These are phyloP conservation scores for Oidium heveae DNA, from an alignment of 2,329 filamentous ascomycete genomes.

Conservation along the genomic window DNA sequence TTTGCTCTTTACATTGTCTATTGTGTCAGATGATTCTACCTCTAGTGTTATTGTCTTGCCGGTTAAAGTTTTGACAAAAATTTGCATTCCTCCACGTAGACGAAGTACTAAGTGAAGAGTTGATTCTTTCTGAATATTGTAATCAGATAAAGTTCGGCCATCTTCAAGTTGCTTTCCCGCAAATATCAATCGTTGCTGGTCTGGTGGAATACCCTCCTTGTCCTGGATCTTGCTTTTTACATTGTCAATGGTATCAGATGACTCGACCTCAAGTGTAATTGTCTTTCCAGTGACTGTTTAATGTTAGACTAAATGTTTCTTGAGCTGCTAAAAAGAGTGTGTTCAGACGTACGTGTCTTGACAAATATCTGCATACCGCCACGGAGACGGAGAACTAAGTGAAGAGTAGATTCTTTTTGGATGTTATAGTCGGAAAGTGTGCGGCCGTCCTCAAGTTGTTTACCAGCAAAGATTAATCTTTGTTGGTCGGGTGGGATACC, in stretches of 20 bases:
- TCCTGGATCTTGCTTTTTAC: constrained; percentile 48
- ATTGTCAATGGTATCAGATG: constrained; percentile 44
- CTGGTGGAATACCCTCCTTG: constrained; percentile 46
- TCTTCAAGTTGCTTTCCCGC: constrained; percentile 50
- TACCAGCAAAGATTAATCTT: constrained; percentile 44
- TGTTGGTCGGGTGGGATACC: constrained; percentile 46
- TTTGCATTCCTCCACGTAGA: constrained; percentile 50
- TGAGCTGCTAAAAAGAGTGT: no score
- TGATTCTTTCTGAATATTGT: constrained; percentile 67
- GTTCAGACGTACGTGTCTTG: constrained; percentile 81
- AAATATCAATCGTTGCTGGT: constrained; percentile 46
- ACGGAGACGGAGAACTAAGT: constrained; percentile 44
- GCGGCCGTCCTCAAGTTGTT: constrained; percentile 50
- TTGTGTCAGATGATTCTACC: constrained; percentile 43
- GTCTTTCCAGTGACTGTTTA: constrained; percentile 80
- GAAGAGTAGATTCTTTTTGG: constrained; percentile 50
- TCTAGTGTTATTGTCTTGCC: constrained; percentile 46
- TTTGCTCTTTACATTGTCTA: constrained; percentile 47
- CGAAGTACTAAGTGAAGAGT: constrained; percentile 47
- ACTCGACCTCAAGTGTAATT: constrained; percentile 46
- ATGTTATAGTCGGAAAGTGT: constrained; percentile 69
- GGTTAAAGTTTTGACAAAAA: constrained; percentile 46
- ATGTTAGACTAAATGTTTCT: no score
- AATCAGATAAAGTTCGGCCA: constrained; percentile 58
- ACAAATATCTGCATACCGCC: constrained; percentile 95